Base-by-base conservation (phyloP, 441 rosid genomes). In the Adansonia grandidieri region DNA sequence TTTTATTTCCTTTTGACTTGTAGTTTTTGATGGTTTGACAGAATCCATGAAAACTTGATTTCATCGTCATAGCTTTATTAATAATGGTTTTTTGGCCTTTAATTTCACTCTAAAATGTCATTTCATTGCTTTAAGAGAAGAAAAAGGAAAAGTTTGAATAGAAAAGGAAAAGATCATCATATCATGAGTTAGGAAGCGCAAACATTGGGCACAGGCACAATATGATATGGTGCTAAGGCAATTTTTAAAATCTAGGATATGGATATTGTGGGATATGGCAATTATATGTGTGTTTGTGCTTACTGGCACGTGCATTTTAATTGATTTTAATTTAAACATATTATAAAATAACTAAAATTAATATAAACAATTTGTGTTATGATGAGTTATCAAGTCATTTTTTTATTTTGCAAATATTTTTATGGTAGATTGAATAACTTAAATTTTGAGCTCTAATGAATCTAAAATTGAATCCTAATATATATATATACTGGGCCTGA, bases 1-100 rank as follows among this genome's bases (percentile, higher is more conserved):
- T 9, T 71, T 8, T n/a, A n/a, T 6, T 51, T 53, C 15, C 32
- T 53, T 54, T 37, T 48, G 10, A 4, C 14, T 72, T 9, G 50
- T 14, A 32, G 45, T 53, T 71, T 53, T 53, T 54, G 62, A 54
- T 72, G 75, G 48, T 72, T 54, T 71, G 61, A 19, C n/a, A 37
- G n/a, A 54, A 56, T 72, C 28, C 47, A 24, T 0, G 32, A 71
- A 37, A 56, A 53, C 63, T n/a, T 54, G 48, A 32, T 32, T 54
- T 17, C 50, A 37, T 40, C 47, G 32, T 51, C 4, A 9, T 32
- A 32, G 47, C 32, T 51, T 51, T 24, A 14, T 50, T 24, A 8
- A 9, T 10, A 37, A 54, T 72, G 45, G 56, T 48, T 50, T 70
- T 15, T 68, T 48, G 40, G 19, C 57, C 57, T 48, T 69, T 13